phyloP scores from a whole-genome alignment of 768 basidiomycete species.

The Boletus coccyginus region DNA sequence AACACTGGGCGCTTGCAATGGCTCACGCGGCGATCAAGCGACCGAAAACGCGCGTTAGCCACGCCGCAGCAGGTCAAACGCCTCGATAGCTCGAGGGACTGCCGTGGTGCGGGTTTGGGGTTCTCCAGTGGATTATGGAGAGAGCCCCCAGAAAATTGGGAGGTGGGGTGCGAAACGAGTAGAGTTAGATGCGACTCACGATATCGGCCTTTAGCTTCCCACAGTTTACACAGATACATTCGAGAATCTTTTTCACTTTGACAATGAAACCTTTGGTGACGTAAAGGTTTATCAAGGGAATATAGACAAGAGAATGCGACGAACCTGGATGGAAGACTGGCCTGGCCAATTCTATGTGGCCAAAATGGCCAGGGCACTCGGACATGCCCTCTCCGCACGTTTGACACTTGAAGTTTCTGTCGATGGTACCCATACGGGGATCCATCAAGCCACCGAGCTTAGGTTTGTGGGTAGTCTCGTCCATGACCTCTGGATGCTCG shows the following conservation, averaged over 20 bases:
- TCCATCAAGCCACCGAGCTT: slow-evolving; percentile 97
- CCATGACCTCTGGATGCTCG: slow-evolving; percentile 98
- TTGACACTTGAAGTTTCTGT: slow-evolving; percentile 98
- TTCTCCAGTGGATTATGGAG: slow-evolving; percentile 84
- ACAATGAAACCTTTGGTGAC: slow-evolving; percentile 75
- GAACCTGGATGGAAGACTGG: slow-evolving; percentile 97
- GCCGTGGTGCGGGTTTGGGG: slow-evolving; percentile 89
- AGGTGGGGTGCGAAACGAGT: slow-evolving; percentile 91
- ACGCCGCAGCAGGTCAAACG: slow-evolving; percentile 78
- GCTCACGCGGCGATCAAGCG: slow-evolving; percentile 88
- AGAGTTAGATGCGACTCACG: slow-evolving; percentile 84
- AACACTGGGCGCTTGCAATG: slow-evolving; percentile 64
- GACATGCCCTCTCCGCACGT: slow-evolving; percentile 99
- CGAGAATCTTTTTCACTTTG: slow-evolving; percentile 99
- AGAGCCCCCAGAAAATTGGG: slow-evolving; percentile 99
- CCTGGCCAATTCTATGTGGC: slow-evolving; percentile 94
- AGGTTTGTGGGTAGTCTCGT: slow-evolving; percentile 85
- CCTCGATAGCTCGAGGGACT: slow-evolving; percentile 73
- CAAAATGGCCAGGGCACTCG: slow-evolving; percentile 99
- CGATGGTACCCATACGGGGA: slow-evolving; percentile 96
- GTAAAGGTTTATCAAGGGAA: neutral
- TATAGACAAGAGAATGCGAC: slow-evolving; percentile 26
- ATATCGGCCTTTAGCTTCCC: slow-evolving; percentile 96
- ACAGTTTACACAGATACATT: slow-evolving; percentile 98
- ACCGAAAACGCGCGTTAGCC: slow-evolving; percentile 85